Percentiles rank a stretch among this genome's conserved stretches.
These are phyloP conservation scores for Kregervanrija fluxuum DNA, from an alignment of 805 yeast genomes.

Conservation along the genomic window DNA sequence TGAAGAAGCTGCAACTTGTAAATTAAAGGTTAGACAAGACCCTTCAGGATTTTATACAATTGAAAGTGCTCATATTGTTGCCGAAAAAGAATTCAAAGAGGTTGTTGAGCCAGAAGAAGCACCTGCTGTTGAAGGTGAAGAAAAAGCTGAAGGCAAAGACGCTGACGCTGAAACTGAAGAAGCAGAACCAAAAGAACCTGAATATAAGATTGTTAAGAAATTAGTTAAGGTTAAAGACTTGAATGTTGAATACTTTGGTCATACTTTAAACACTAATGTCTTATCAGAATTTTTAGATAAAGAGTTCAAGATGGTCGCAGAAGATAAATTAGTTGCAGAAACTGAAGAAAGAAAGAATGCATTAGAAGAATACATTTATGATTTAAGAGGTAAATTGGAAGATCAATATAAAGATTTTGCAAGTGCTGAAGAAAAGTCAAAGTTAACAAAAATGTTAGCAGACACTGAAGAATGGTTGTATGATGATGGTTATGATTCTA, in stretches of 20 bases:
- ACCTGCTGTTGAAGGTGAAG: constrained; percentile 38
- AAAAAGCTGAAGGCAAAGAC: constrained; percentile 11
- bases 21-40: constrained; percentile 93
- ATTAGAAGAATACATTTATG: constrained; percentile 96
- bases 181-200: constrained; percentile 63
- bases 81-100: constrained; percentile 86
- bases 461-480: constrained; percentile 98
- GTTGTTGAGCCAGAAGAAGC: constrained; percentile 58
- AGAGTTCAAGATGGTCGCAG: constrained; percentile 78
- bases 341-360: constrained; percentile 99
- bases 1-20: constrained; percentile 71
- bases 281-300: constrained; percentile 65
- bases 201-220: constrained; percentile 85
- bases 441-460: constrained; percentile 61
- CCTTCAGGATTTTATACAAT: constrained; percentile 93
- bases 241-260: constrained; percentile 50
- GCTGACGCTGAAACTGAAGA: constrained; percentile 22
- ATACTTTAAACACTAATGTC: constrained; percentile 48
- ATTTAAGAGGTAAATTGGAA: constrained; percentile 92
- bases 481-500: constrained; percentile 93
- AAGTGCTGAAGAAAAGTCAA: constrained; percentile 81
- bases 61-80: constrained; percentile 91
- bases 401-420: constrained; percentile 87
- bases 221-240: constrained; percentile 86
- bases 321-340: constrained; percentile 95